Evolutionary conservation across 106 monocot species (phyloP).

Genomic region (Agapanthus africanus): DNA sequence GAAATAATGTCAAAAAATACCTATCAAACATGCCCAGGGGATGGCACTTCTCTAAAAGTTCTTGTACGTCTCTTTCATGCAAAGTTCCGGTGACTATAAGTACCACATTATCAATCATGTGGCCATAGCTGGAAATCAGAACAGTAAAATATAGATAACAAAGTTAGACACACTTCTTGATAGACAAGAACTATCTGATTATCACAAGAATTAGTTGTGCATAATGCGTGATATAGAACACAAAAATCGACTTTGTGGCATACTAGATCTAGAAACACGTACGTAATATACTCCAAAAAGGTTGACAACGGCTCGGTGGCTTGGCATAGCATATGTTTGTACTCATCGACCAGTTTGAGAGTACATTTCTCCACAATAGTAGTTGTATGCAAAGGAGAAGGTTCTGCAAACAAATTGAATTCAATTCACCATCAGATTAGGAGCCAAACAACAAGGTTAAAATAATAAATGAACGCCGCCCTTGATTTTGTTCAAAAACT

Average conservation of each 20-base stretch:
- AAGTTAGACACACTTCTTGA: neutral
- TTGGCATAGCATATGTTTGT: conserved; percentile 97
- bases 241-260: neutral
- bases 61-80: conserved; percentile 98
- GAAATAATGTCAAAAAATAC: conserved; percentile 18
- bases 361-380: conserved; percentile 99
- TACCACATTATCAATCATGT: conserved; percentile 99
- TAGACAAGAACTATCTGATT: neutral
- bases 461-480: neutral
- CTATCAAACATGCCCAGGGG: conserved; percentile 99
- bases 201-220: neutral
- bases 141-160: neutral
- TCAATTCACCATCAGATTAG: neutral
- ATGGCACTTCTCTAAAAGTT: conserved; percentile 93
- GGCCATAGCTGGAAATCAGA: conserved; percentile 57
- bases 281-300: conserved; percentile 88
- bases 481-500: no score
- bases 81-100: conserved; percentile 97
- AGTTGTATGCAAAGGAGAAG: conserved; percentile 91
- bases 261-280: conserved; percentile 5
- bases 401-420: conserved; percentile 46
- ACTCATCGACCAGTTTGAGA: conserved; percentile 85
- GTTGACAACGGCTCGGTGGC: conserved; percentile 89
- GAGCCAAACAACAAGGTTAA: neutral
- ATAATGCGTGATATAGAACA: neutral